Evolutionary conservation across 2,329 filamentous ascomycete species (phyloP).

Genomic region (Thielaviopsis cerberus): DNA sequence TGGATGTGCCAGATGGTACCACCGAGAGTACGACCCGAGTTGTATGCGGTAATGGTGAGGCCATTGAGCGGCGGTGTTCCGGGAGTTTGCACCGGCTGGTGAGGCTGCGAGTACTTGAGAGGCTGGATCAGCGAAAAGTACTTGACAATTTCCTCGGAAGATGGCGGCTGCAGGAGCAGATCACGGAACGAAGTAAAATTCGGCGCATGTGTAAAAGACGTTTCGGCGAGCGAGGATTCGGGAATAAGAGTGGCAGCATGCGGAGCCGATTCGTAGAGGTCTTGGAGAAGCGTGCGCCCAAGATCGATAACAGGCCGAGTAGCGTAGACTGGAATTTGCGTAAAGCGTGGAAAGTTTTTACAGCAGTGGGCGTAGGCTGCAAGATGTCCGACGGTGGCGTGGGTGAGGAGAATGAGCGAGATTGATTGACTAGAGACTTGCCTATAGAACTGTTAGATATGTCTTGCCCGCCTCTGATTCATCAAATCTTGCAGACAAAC

Average conservation of each 20-base stretch:
- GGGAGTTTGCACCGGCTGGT: conserved; percentile 70
- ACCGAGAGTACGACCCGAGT: conserved; percentile 84
- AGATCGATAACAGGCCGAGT: conserved; percentile 86
- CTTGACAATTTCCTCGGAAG: conserved; percentile 69
- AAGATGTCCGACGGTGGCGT: conserved; percentile 78
- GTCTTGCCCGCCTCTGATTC: neutral
- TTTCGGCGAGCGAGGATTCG: conserved; percentile 44
- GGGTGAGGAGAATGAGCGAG: conserved; percentile 83
- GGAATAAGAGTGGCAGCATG: conserved; percentile 74
- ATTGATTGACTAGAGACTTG: conserved; percentile 59
- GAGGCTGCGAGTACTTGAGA: conserved; percentile 90
- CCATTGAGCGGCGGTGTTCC: conserved; percentile 80
- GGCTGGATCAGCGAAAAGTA: conserved; percentile 85
- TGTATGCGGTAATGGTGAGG: conserved; percentile 88
- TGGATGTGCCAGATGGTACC: conserved; percentile 99
- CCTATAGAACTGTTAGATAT: conserved; percentile 25
- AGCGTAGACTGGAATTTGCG: conserved; percentile 82
- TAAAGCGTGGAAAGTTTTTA: conserved; percentile 85
- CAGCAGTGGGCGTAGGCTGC: conserved; percentile 92
- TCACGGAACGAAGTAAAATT: conserved; percentile 24
- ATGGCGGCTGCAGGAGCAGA: conserved; percentile 51
- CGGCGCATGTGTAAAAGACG: conserved; percentile 9
- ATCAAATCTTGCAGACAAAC: conserved; percentile 28
- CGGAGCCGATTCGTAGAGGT: conserved; percentile 78
- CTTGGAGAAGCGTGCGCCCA: conserved; percentile 74